Evolutionary conservation across 2,329 filamentous ascomycete species (phyloP), one percentile per base, ranked within the genome.

Genomic region (Arthrobotrys conoides): DNA sequence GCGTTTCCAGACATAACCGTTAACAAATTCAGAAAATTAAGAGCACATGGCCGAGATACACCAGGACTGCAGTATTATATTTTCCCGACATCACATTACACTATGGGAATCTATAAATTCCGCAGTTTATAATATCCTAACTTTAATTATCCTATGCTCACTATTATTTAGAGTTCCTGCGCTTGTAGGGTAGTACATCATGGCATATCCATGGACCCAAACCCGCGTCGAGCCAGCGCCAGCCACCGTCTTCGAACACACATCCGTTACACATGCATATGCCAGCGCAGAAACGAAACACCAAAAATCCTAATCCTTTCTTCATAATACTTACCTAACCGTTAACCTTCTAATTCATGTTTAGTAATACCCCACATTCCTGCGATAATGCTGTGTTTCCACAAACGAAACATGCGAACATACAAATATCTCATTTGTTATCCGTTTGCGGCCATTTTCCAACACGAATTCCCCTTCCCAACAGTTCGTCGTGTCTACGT

Each of bases 361-460:
- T 57, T 20, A 57, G 16, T 18, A 61, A 44, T 8, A 61, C 16
- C 20, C 20, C 27, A 44, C 33, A 61, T 61, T 61, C 57, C 36
- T 38, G 10, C 22, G 30, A 5, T 30, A 59, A 38, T 38, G 5
- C 36, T 27, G 33, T 33, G 12, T 44, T 44, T 61, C 57, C 20
- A 44, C 57, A 44, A 61, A 61, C 57, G 36, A 61, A 61, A 44
- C 33, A 41, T 16, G 55, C 33, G 41, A 46, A 22, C 61, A 33
- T 48, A 4, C 22, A 65, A 48, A 33, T 65, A 51, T 72, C 44
- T 61, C 59, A 49, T 27, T 5, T 51, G 36, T 72, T 51, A 46
- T 72, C 69, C 69, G 69, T 72, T 72, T 72, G 69, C 69, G 59
- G 69, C 30, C 46, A 66, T 33, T 18, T 38, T 53, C 38, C 67